A percentile compares a stretch with the other conserved stretches of the same genome.
Conservation (phyloP, 306 rosid genomes). For the Sicyos edulis region DNA sequence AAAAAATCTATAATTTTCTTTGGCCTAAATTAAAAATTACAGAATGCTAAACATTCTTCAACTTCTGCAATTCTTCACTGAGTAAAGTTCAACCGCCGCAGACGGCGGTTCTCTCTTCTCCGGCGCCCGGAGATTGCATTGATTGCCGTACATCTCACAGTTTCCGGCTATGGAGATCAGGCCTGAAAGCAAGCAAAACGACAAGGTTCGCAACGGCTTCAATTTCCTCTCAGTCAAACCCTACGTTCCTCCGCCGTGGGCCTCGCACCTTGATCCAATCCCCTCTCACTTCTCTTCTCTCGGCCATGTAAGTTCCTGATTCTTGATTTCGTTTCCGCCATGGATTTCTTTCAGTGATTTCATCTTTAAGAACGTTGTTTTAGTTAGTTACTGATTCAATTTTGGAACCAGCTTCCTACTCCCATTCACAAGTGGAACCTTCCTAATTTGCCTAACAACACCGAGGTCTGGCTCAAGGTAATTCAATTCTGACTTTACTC, state of each 20-base stretch:
- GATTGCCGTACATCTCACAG: conserved; percentile 8
- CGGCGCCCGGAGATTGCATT: neutral
- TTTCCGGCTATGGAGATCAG: conserved; percentile 28
- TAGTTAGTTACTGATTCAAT: neutral
- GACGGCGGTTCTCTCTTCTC: neutral
- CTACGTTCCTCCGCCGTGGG: conserved; percentile 78
- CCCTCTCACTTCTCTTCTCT: conserved; percentile 72
- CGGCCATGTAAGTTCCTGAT: conserved; percentile 42
- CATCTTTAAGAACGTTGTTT: neutral
- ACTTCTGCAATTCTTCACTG: neutral
- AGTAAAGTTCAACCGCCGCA: neutral
- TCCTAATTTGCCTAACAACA: conserved; percentile 66
- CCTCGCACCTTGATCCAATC: conserved; percentile 58
- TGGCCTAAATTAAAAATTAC: too few species aligned
- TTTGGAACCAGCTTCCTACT: conserved; percentile 58
- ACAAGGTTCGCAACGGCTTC: conserved; percentile 15
- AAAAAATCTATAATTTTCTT: too few species aligned
- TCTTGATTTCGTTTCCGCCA: neutral
- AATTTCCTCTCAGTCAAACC: conserved; percentile 47
- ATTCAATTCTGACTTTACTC: neutral
- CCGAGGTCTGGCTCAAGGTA: conserved; percentile 85
- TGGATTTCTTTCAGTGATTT: neutral
- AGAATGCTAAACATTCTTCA: neutral
- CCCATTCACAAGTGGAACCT: conserved; percentile 97
- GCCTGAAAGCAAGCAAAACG: conserved; percentile 5